Evolutionary conservation across 768 basidiomycete species (phyloP).

Genomic region (Leccinum truebloodii): DNA sequence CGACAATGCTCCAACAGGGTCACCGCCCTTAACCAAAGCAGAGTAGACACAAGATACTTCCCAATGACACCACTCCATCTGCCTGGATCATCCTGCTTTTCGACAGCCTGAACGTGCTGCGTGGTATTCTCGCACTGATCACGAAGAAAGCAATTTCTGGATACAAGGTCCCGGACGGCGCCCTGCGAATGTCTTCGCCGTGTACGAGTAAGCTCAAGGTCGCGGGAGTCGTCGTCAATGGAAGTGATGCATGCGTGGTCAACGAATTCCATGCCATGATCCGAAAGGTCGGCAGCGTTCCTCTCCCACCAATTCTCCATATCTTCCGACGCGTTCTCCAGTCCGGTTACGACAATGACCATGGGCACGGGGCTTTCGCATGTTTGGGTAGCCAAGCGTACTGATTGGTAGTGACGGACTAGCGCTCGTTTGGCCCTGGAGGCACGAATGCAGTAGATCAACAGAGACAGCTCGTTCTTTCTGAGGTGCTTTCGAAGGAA

Average conservation of each 20-base stretch:
- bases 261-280: slow-evolving; percentile 28
- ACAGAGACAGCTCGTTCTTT: slow-evolving; percentile 38
- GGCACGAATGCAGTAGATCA: slow-evolving; percentile 42
- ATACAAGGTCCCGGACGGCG: slow-evolving; percentile 26
- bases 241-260: slow-evolving; percentile 37
- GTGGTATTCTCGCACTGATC: slow-evolving; percentile 3
- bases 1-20: neutral
- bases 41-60: slow-evolving; percentile 17
- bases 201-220: slow-evolving; percentile 13
- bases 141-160: slow-evolving; percentile 16
- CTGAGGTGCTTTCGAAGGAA: slow-evolving; percentile 37
- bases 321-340: slow-evolving; percentile 34
- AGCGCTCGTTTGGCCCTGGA: slow-evolving; percentile 41
- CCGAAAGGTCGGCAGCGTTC: slow-evolving; percentile 24
- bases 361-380: slow-evolving; percentile 34
- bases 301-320: slow-evolving; percentile 40
- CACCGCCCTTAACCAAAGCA: slow-evolving; percentile 4
- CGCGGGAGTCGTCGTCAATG: slow-evolving; percentile 23
- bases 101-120: neutral
- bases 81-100: neutral
- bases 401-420: slow-evolving; percentile 39
- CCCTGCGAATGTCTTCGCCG: slow-evolving; percentile 27
- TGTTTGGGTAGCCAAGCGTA: slow-evolving; percentile 33
- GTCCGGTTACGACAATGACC: slow-evolving; percentile 40
- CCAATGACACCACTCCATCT: slow-evolving; percentile 17